Base-by-base conservation (phyloP, 805 yeast genomes). In the Candida silvatica region DNA sequence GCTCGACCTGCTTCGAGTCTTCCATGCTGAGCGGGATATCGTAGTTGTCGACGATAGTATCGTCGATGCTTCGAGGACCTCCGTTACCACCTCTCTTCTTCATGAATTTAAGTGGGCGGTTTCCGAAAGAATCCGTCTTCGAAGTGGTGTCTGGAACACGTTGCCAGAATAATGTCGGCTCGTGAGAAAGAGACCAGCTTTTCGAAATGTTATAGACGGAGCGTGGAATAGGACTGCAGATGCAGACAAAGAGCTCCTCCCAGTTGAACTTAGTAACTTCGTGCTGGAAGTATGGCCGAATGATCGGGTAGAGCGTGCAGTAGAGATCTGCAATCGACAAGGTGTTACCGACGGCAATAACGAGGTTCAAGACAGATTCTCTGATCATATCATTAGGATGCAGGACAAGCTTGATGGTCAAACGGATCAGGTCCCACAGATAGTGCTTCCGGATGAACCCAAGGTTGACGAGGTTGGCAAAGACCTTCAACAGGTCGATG, bases 341-440 rank as follows among this genome's bases (percentile, higher is more conserved):
- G 45, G 74, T 75, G 3, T 66, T 63, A 1, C 83, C 74, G 2
- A 84, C 69, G 0, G 80, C 67, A 3, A 81, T 61, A 2, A 87
- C 62, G 33, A 87, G 62, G 2, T 66, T 59, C 29, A 86, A 48
- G 0, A 81, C 72, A 2, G 80, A 69, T 43, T 83, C 85, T 26
- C 95, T 59, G 8, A 90, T 79, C 77, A 94, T 79, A 35, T 74
- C 80, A 54, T 86, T 88, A 0, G 97, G 97, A 51, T 88, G 97
- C 6, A 88, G 55, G 0, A 82, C 50, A 19, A 90, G 66, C 37
- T 76, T 73, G 3, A 77, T 59, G 0, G 74, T 61, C 3, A 65
- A 58, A 3, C 59, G 58, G 14, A 77, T 57, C 3, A 80, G 54
- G 40, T 76, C 82, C 71, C 80, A 74, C 23, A 71, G 54, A 33